Conservation (phyloP, 495 filamentous ascomycete species). For the Geoglossum glabrum region DNA sequence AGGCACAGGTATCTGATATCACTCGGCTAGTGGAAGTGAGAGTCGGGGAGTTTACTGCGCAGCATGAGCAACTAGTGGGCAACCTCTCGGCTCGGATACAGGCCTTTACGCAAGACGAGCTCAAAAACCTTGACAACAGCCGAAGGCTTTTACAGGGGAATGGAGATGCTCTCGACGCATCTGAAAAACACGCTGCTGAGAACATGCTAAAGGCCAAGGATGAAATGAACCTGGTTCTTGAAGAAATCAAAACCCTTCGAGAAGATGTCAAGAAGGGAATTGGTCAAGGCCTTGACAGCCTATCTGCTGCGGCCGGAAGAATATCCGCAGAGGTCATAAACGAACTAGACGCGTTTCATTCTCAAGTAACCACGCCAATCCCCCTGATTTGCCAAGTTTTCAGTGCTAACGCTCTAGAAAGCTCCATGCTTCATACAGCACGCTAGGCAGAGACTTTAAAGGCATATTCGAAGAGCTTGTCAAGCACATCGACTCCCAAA, state of each 20-base stretch:
- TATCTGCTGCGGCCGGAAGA: constrained; percentile 65
- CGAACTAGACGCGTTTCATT: constrained; percentile 66
- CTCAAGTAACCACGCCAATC: constrained; percentile 27
- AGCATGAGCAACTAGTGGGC: constrained; percentile 50
- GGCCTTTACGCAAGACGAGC: constrained; percentile 48
- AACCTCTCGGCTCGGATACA: constrained; percentile 48
- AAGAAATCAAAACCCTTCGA: constrained; percentile 74
- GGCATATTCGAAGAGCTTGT: constrained; percentile 61
- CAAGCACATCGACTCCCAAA: constrained; percentile 54
- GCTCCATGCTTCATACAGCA: constrained; percentile 68
- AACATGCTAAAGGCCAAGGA: constrained; percentile 54
- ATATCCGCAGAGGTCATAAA: constrained; percentile 83
- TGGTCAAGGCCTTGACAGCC: constrained; percentile 63
- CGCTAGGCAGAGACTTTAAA: constrained; percentile 80
- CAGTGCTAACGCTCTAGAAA: constrained; percentile 11
- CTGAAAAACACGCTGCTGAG: constrained; percentile 41
- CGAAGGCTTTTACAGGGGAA: constrained; percentile 50
- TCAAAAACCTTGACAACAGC: constrained; percentile 42
- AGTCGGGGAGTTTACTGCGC: constrained; percentile 42
- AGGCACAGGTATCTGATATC: constrained; percentile 47
- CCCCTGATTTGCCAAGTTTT: neutral
- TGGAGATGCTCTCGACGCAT: constrained; percentile 39
- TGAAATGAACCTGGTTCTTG: constrained; percentile 76
- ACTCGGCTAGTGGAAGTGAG: constrained; percentile 56
- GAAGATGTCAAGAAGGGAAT: constrained; percentile 43